phyloP scores from a whole-genome alignment of 2,329 filamentous ascomycete genomes.

The Ophioceras dolichostomum region DNA sequence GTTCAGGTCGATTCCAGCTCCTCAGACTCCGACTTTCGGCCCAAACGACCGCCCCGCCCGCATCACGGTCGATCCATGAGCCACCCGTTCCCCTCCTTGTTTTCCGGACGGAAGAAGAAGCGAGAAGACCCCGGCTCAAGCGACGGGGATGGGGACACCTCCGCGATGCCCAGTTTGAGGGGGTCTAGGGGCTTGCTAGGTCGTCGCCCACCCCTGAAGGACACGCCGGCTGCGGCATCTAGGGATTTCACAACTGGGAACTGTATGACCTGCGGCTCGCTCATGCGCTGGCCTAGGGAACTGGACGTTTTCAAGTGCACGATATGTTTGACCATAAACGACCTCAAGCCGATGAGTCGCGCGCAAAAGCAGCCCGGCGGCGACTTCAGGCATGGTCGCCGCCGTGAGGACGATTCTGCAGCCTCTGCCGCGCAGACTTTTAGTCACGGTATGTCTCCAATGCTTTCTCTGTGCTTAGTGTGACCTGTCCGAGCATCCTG shows the following conservation, averaged over 20 bases:
- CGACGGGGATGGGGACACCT: background rate
- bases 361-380: conserved; percentile 7
- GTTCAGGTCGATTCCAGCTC: conserved; percentile 20
- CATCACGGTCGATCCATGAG: conserved; percentile 58
- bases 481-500: too few species aligned
- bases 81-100: conserved; percentile 66
- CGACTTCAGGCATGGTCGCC: too few species aligned
- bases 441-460: too few species aligned
- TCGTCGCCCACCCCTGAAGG: conserved; percentile 22
- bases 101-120: conserved; percentile 47
- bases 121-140: conserved; percentile 20
- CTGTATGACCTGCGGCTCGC: conserved; percentile 78
- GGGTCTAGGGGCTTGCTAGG: too few species aligned
- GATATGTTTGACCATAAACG: conserved; percentile 76
- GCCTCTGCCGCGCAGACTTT: too few species aligned
- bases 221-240: conserved; percentile 15
- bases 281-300: conserved; percentile 66
- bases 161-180: too few species aligned
- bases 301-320: conserved; percentile 69
- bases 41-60: conserved; percentile 13
- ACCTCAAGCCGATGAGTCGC: conserved; percentile 40
- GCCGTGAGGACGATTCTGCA: too few species aligned
- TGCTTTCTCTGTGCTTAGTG: too few species aligned
- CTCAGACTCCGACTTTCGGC: conserved; percentile 25
- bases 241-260: conserved; percentile 56